Evolutionary conservation across 2,329 filamentous ascomycete species (phyloP).

Genomic region (Fusarium subglutinans): DNA sequence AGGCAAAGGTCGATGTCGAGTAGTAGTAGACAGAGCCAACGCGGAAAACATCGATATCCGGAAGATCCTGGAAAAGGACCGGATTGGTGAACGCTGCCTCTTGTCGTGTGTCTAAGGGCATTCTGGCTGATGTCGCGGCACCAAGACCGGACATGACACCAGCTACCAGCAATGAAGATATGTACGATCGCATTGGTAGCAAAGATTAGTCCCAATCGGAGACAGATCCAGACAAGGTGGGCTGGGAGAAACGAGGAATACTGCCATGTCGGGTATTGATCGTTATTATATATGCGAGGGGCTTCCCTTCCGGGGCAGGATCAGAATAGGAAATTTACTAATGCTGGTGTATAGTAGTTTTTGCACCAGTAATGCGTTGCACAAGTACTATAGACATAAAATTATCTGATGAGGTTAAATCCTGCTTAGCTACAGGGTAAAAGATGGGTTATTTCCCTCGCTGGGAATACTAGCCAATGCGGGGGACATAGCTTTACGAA

Average conservation of each 20-base stretch:
- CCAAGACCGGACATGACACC: background rate
- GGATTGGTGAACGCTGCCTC: background rate
- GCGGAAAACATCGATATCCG: background rate
- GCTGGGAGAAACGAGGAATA: background rate
- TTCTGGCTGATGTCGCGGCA: background rate
- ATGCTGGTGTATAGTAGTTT: background rate
- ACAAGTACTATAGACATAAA: background rate
- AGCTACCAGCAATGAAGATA: background rate
- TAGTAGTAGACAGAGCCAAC: background rate
- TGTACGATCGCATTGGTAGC: background rate
- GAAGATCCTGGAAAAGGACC: background rate
- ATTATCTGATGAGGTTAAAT: background rate
- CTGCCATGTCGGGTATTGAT: background rate
- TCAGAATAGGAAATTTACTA: background rate
- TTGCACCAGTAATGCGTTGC: background rate
- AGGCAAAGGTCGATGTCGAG: background rate
- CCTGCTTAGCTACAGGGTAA: background rate
- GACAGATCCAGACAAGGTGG: background rate
- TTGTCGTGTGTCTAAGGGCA: background rate
- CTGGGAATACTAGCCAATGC: background rate
- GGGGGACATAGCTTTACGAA: no score
- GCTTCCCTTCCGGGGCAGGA: background rate
- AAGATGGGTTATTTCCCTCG: fast-evolving
- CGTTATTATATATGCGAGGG: background rate
- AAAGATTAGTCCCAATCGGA: background rate